Base-by-base conservation (phyloP, 371 early-diverging fungal species). In the Batkoa obscura region DNA sequence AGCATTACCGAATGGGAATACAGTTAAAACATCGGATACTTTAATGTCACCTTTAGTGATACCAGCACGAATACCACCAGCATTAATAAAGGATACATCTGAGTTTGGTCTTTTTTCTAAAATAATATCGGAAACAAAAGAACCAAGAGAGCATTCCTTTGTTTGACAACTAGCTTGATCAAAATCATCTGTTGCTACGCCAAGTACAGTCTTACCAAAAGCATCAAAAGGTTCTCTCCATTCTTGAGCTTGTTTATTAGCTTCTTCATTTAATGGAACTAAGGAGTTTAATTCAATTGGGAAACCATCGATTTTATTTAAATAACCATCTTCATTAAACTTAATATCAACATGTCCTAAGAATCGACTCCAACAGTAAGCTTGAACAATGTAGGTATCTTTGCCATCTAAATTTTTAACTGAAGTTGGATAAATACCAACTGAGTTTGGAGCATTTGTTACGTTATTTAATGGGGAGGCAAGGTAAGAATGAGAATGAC, bases 401-500 rank as follows among this genome's bases (percentile, higher is more conserved):
- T 75, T 65, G 41, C 74, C 75, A 39, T 75, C 72, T n/a, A 65
- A 48, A 62, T 76, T 78, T 37, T 58, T 69, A 43, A 80, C 68
- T 0, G 56, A 56, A 30, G 80, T 82, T 12, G 83, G 80, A 58
- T 79, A 82, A 4, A 70, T 68, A 0, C 83, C 83, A 34, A 64
- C 62, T 1, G 64, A 63, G 2, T 54, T 55, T 23, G 54, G 41
- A 38, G 42, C 56, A 17, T 6, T 13, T 10, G 50, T 15, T 31
- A 8, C 9, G 51, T 59, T 55, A 15, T 15, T 43, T 37, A 59
- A 59, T 13, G 36, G 41, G 23, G 72, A 64, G 42, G 72, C 68
- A 30, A 85, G 64, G 57, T 73, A 74, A 9, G 81, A 66, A 63
- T 85, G 85, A 10, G 77, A 73, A 61, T 85, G 84, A 30, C 82